Evolutionary conservation across 2,329 filamentous ascomycete species (phyloP).

Genomic region (Mariannaea elegans): DNA sequence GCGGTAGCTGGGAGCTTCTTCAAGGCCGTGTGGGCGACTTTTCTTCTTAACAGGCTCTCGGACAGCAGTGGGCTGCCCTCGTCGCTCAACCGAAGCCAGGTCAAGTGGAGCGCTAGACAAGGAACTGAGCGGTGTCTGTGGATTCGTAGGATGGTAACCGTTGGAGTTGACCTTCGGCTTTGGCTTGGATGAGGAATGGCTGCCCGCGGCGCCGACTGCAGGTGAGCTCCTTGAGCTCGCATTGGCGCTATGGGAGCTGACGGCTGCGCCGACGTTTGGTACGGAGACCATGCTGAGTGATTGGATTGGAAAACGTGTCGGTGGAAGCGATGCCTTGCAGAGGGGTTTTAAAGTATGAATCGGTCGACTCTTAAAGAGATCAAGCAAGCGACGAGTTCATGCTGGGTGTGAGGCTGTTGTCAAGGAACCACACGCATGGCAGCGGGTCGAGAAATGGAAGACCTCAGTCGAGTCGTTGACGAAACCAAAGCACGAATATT

Average conservation of each 20-base stretch:
- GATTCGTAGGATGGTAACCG: conserved; percentile 60
- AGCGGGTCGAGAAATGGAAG: conserved; percentile 25
- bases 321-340: conserved; percentile 13
- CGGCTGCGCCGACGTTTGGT: conserved; percentile 49
- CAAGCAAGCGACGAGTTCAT: conserved; percentile 37
- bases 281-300: conserved; percentile 50
- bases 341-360: conserved; percentile 21
- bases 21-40: conserved; percentile 82
- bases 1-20: conserved; percentile 89
- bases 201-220: conserved; percentile 49
- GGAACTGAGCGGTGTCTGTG: conserved; percentile 62
- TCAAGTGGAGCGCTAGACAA: conserved; percentile 75
- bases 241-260: conserved; percentile 54
- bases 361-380: conserved; percentile 31
- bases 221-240: conserved; percentile 63
- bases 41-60: conserved; percentile 81
- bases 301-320: conserved; percentile 11
- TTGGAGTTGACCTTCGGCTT: conserved; percentile 64
- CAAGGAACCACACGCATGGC: conserved; percentile 39
- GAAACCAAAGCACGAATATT: conserved; percentile 14
- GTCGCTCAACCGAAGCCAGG: conserved; percentile 88
- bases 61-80: conserved; percentile 80
- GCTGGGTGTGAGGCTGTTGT: conserved; percentile 35
- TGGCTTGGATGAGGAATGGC: conserved; percentile 53
- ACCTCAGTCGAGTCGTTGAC: conserved; percentile 25